A percentile compares a stretch with the other conserved stretches of the same genome.
Conservation (phyloP, 768 basidiomycete genomes). For the Solioccasus polychromus region DNA sequence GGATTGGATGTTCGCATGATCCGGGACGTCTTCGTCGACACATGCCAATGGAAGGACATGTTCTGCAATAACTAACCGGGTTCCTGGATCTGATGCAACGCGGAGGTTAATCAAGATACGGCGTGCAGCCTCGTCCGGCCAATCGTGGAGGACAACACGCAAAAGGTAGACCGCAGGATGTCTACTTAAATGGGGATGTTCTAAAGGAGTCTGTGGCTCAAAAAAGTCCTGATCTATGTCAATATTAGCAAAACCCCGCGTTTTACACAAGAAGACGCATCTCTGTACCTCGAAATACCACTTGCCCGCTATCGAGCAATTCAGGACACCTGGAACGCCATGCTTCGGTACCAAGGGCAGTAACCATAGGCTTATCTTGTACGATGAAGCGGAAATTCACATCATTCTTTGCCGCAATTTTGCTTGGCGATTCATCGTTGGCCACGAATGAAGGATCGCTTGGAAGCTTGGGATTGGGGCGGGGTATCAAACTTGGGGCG, state of each 20-base stretch:
- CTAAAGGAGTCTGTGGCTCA: conserved; percentile 48
- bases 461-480: neutral
- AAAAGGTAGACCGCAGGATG: conserved; percentile 65
- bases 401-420: conserved; percentile 5
- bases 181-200: conserved; percentile 26
- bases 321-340: conserved; percentile 61
- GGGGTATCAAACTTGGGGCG: neutral
- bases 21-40: conserved; percentile 39
- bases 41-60: conserved; percentile 70
- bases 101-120: conserved; percentile 47
- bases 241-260: neutral
- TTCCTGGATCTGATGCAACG: conserved; percentile 36
- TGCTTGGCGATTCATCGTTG: conserved; percentile 9
- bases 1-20: conserved; percentile 6
- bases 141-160: conserved; percentile 74
- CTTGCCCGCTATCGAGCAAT: conserved; percentile 51
- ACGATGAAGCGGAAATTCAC: conserved; percentile 49
- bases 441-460: neutral
- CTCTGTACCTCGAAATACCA: conserved; percentile 46
- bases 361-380: conserved; percentile 57
- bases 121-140: conserved; percentile 59
- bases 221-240: conserved; percentile 72
- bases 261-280: neutral
- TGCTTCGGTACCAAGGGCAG: conserved; percentile 51
- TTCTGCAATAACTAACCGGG: conserved; percentile 68